Percentiles rank a stretch among this genome's conserved stretches.
phyloP scores from a whole-genome alignment of 371 early-diverging fungal species.

The Mucor irregularis region DNA sequence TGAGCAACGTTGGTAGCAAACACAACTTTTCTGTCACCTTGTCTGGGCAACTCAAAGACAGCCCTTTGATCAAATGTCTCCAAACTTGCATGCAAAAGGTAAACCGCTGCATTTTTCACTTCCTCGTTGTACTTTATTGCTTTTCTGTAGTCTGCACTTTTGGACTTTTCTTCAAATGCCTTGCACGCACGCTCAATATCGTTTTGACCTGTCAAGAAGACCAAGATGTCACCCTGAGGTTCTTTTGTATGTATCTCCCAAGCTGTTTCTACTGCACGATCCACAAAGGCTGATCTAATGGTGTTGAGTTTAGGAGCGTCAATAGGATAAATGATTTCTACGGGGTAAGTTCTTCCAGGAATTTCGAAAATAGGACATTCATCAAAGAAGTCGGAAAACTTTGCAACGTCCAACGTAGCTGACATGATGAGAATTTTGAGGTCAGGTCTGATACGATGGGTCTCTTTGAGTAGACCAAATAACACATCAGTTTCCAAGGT shows the following conservation, averaged over 20 bases:
- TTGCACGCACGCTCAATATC: slow-evolving; percentile 83
- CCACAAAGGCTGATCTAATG: slow-evolving; percentile 69
- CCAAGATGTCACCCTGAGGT: slow-evolving; percentile 75
- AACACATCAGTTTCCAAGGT: slow-evolving; percentile 92
- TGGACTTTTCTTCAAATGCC: slow-evolving; percentile 39
- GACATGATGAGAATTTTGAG: slow-evolving; percentile 81
- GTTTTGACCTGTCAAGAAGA: slow-evolving; percentile 91
- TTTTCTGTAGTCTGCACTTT: slow-evolving; percentile 33
- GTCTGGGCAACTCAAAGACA: slow-evolving; percentile 89
- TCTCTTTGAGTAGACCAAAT: slow-evolving; percentile 79
- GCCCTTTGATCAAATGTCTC: slow-evolving; percentile 88
- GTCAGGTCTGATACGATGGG: slow-evolving; percentile 50
- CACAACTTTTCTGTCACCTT: slow-evolving; percentile 88
- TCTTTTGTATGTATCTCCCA: slow-evolving; percentile 77
- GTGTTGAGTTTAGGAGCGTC: slow-evolving; percentile 51
- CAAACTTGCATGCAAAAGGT: slow-evolving; percentile 92
- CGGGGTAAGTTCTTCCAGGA: slow-evolving; percentile 81
- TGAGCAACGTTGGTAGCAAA: slow-evolving; percentile 99
- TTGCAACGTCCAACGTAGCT: slow-evolving; percentile 78
- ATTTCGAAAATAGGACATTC: slow-evolving; percentile 84
- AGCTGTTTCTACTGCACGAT: slow-evolving; percentile 73
- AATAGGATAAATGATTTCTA: slow-evolving; percentile 67
- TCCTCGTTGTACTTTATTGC: slow-evolving; percentile 47
- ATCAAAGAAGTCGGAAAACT: slow-evolving; percentile 72
- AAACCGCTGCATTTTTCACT: slow-evolving; percentile 55